Percentiles rank a stretch among this genome's conserved stretches.
phyloP scores from a whole-genome alignment of 1,139 yeast genomes.

The Lodderomyces elongisporus region DNA sequence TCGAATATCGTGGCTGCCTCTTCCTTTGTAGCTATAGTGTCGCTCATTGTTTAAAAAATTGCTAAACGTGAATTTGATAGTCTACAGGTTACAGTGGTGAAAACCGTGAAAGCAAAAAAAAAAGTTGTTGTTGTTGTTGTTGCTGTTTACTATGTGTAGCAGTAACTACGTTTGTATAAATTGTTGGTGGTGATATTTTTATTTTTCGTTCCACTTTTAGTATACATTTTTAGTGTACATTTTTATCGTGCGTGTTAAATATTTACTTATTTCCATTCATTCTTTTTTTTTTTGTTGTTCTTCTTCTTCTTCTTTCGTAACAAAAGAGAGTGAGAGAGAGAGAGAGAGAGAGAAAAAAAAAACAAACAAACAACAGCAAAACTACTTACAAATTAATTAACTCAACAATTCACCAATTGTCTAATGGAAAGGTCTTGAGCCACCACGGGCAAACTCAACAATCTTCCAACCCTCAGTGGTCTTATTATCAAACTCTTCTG shows the following conservation, averaged over 20 bases:
- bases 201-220: background rate
- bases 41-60: slow-evolving; percentile 38
- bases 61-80: no score
- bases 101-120: background rate
- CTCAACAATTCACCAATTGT: no score
- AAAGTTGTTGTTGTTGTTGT: slow-evolving; percentile 2
- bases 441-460: slow-evolving; percentile 91
- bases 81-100: no score
- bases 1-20: slow-evolving; percentile 58
- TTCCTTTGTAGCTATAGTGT: slow-evolving; percentile 55
- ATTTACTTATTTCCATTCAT: background rate
- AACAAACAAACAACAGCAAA: no score
- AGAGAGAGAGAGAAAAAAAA: no score
- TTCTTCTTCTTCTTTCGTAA: no score
- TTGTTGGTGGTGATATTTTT: slow-evolving; percentile 1
- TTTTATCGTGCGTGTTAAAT: background rate
- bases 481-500: slow-evolving; percentile 84
- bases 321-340: no score
- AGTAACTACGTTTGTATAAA: no score
- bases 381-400: background rate
- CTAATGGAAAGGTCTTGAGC: slow-evolving; percentile 82
- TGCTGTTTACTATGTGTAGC: background rate
- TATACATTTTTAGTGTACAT: background rate
- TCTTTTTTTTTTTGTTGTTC: no score
- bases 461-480: slow-evolving; percentile 98